These are phyloP conservation scores for Penicillium janthinellum DNA, from an alignment of 2,329 filamentous ascomycete species.

Conservation along the genomic window DNA sequence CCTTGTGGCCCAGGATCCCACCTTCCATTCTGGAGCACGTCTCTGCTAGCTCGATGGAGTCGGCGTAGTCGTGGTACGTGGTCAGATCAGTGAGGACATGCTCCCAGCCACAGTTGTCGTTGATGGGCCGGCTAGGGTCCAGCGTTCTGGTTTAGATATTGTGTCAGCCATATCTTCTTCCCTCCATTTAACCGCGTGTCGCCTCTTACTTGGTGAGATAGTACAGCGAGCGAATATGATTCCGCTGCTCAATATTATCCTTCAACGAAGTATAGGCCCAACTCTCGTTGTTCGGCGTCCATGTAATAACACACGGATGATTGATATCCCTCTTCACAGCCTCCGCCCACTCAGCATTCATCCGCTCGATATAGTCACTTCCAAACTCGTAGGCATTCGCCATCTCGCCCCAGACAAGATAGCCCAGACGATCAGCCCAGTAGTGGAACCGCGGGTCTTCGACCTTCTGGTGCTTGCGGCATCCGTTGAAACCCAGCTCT, in stretches of 20 bases:
- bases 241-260: conserved; percentile 59
- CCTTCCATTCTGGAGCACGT: conserved; percentile 56
- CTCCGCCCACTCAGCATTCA: conserved; percentile 67
- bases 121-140: conserved; percentile 65
- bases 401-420: conserved; percentile 73
- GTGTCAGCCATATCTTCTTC: background rate
- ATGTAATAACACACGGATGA: conserved; percentile 64
- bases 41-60: conserved; percentile 57
- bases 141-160: conserved; percentile 45
- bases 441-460: conserved; percentile 68
- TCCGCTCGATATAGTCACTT: conserved; percentile 59
- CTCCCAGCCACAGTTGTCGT: conserved; percentile 74
- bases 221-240: conserved; percentile 66
- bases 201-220: conserved; percentile 61
- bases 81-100: conserved; percentile 66
- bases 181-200: background rate
- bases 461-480: conserved; percentile 69
- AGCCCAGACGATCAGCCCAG: conserved; percentile 66
- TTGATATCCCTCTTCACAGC: conserved; percentile 66
- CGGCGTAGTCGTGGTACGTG: conserved; percentile 69
- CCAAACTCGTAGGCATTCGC: conserved; percentile 66
- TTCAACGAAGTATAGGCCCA: conserved; percentile 66
- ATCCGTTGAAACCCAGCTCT: conserved; percentile 67
- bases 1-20: conserved; percentile 57
- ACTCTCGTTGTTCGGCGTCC: conserved; percentile 67